These are phyloP conservation scores for Waltergamsia citrina DNA, from an alignment of 2,329 filamentous ascomycete species.

Conservation along the genomic window DNA sequence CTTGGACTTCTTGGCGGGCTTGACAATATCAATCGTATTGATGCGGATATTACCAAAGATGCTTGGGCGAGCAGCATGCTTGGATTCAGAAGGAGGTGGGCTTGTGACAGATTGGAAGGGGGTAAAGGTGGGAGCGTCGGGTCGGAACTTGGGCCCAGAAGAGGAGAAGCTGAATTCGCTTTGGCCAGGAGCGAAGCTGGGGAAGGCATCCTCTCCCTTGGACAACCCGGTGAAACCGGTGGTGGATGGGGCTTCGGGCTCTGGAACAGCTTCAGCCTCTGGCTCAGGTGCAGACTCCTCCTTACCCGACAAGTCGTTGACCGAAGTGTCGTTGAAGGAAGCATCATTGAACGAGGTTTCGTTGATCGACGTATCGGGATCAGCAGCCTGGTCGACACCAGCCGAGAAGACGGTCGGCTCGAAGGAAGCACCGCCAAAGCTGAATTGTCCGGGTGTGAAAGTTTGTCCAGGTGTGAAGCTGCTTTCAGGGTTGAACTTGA, in stretches of 20 bases:
- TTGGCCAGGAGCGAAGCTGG: conserved; percentile 60
- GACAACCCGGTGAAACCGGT: neutral
- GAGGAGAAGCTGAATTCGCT: conserved; percentile 61
- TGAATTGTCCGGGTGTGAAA: conserved; percentile 43
- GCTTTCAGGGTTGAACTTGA: conserved; percentile 60
- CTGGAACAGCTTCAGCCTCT: conserved; percentile 7
- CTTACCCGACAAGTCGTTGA: no score
- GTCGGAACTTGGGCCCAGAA: conserved; percentile 59
- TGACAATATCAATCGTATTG: conserved; percentile 50
- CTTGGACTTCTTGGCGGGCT: conserved; percentile 65
- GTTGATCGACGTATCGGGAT: neutral
- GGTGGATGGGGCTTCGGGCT: conserved; percentile 5
- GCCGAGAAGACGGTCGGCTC: conserved; percentile 40
- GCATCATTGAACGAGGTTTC: no score
- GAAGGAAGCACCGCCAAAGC: conserved; percentile 35
- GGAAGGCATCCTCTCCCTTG: conserved; percentile 19
- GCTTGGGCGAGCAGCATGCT: conserved; percentile 26
- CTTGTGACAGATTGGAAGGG: conserved; percentile 45
- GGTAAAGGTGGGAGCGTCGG: conserved; percentile 69
- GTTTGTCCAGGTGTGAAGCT: conserved; percentile 39
- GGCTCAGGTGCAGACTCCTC: neutral
- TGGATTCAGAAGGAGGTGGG: conserved; percentile 28
- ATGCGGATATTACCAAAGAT: conserved; percentile 66
- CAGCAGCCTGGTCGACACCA: conserved; percentile 12
- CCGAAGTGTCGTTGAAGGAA: no score